Evolutionary conservation across 2,329 filamentous ascomycete species (phyloP), one percentile per base, ranked within the genome.

Genomic region (Aspergillus sp.): DNA sequence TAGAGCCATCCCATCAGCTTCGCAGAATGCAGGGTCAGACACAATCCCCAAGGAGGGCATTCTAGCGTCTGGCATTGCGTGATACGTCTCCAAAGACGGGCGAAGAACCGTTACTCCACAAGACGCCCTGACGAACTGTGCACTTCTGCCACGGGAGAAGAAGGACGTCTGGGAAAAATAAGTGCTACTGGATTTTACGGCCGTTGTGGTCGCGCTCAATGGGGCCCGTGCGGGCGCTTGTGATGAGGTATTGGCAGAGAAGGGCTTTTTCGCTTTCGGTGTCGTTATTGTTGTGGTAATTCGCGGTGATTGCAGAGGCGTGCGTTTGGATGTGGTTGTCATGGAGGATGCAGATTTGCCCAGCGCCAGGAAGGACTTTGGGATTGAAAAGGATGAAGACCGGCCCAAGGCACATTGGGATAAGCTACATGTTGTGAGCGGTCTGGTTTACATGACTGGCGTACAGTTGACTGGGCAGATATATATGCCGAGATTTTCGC

Each of bases 41-140:
- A 19, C 19, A 19, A 19, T 19, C 1, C 43, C 43, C 2, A 67
- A 79, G 74, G 64, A 78, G 57, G 76, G 30, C 30, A 42, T 88
- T 32, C 76, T 81, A 55, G 85, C 84, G 1, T 82, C 81, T 0
- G 80, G 80, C 4, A 68, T 88, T 34, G 80, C 77, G 69, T 86
- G 86, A 68, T 88, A 88, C 64, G 84, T 88, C 39, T 81, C 85
- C 66, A 88, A 88, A 71, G 70, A 85, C 35, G 83, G 82, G 1
- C 74, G 88, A 29, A 74, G 88, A 54, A 94, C 89, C 0, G 79
- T 94, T 3, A 81, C 88, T 57, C 88, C 89, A 0, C 41, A 45
- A 34, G 82, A 87, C 51, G 41, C 46, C 32, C 27, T 52, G 7
- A n/a, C 28, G 8, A 12, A 38, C 19, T 42, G 40, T 9, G 46